Evolutionary conservation across 1,139 yeast genomes (phyloP), one percentile per base, ranked within the genome.

Genomic region (Geotrichum restrictum): DNA sequence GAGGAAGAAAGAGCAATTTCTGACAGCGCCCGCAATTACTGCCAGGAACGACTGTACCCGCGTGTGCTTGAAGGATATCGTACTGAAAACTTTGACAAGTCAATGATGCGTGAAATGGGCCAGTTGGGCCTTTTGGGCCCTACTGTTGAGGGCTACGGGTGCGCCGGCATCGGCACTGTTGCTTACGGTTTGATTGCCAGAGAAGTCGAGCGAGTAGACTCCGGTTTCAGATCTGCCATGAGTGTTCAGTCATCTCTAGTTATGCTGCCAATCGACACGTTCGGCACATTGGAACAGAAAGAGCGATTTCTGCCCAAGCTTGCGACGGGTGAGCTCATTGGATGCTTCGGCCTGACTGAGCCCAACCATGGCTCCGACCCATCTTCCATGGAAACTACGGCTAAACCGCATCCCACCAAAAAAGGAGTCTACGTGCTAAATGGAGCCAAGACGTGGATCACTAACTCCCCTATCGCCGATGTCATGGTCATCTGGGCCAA

Each of bases 321-420:
- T 48, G 76, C 75, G 4, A 60, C 68, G 19, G 77, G 76, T n/a
- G 76, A 74, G 57, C 60, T 72, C 19, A 64, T 74, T 32, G 77
- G 77, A 34, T 72, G 75, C 55, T 73, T 73, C 59, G 77, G 77
- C 4, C 65, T 74, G 18, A 73, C 77, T 13, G 77, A 73, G 61
- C 76, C 77, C 43, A 72, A 74, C 60, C 76, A 73, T 55, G 77
- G 77, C 22, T 72, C 76, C 14, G 76, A 73, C 53, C 77, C 77
- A 4, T 76, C 68, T 1, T 68, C 75, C 6, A 73, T 73, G 77
- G 75, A 72, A 59, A 74, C 77, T 16, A 60, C 59, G 6, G 77
- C 77, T 21, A 62, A 64, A 47, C 69, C 65, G 18, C 76, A 73
- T 56, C 75, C 76, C 16, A 67, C 73, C 24, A 73, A 72, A 57